Conservation (phyloP, 306 rosid genomes). For the Quercus cerris region DNA sequence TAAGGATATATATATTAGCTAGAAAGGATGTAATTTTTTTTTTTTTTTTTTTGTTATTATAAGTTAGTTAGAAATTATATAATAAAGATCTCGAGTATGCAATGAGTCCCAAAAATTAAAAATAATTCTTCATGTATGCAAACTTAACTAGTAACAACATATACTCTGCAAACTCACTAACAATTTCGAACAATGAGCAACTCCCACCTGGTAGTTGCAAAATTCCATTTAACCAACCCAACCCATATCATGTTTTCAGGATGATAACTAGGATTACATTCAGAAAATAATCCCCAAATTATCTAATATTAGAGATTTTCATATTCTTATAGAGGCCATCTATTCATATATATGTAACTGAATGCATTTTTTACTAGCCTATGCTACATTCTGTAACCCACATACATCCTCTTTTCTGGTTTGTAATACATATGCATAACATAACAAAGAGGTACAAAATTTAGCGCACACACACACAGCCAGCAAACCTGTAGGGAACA, state of each 20-base stretch:
- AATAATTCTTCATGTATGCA: neutral
- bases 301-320: neutral
- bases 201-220: neutral
- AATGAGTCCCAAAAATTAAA: neutral
- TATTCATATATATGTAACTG: neutral
- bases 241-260: neutral
- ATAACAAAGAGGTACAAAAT: neutral
- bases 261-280: neutral
- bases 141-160: neutral
- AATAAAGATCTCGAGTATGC: neutral
- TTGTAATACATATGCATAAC: neutral
- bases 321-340: neutral
- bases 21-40: too few relatives aligned
- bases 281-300: neutral
- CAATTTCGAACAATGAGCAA: neutral
- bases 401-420: neutral
- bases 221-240: neutral
- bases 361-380: neutral
- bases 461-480: neutral
- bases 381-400: neutral
- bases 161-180: too few relatives aligned
- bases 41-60: too few relatives aligned
- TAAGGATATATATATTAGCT: neutral
- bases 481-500: constrained; percentile 90
- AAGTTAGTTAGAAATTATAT: neutral